A percentile compares a stretch with the other conserved stretches of the same genome.
phyloP scores from a whole-genome alignment of 169 alveolate genomes.

The Besnoitia besnoiti region DNA sequence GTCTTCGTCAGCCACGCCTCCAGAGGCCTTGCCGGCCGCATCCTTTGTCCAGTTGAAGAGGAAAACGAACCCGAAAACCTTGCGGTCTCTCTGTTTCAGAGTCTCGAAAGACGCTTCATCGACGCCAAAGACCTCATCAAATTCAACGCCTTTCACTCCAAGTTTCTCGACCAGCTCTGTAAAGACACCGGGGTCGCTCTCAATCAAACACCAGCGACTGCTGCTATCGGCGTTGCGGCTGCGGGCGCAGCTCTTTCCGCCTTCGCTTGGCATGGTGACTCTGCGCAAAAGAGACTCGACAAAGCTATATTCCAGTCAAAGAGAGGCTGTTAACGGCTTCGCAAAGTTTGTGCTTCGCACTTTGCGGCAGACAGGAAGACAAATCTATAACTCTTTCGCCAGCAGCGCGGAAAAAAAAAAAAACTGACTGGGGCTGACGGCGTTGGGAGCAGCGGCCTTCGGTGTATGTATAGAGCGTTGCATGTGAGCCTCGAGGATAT shows the following conservation, averaged over 20 bases:
- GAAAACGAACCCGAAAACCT: conserved; percentile 79
- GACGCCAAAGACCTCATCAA: conserved; percentile 87
- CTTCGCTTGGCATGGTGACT: not conserved
- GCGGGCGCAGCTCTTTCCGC: not conserved
- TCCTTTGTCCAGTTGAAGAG: conserved; percentile 86
- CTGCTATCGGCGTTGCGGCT: not conserved
- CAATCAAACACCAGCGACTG: conserved; percentile 90
- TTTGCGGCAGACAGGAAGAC: no score
- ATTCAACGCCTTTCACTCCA: conserved; percentile 91
- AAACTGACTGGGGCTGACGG: no score
- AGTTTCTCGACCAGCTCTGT: conserved; percentile 86
- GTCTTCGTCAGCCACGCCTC: not conserved
- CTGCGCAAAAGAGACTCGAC: not conserved
- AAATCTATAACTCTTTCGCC: no score
- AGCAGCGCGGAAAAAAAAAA: no score
- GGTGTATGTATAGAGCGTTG: no score
- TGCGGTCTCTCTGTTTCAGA: conserved; percentile 23
- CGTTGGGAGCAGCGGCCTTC: no score
- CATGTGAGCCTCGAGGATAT: no score
- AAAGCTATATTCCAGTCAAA: no score
- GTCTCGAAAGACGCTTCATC: conserved; percentile 78
- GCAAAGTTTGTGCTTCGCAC: no score
- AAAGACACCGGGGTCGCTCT: conserved; percentile 95
- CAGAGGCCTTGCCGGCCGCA: not conserved
- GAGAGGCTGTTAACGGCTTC: no score